Conservation (phyloP, 768 basidiomycete genomes). For the Kwoniella pini region DNA sequence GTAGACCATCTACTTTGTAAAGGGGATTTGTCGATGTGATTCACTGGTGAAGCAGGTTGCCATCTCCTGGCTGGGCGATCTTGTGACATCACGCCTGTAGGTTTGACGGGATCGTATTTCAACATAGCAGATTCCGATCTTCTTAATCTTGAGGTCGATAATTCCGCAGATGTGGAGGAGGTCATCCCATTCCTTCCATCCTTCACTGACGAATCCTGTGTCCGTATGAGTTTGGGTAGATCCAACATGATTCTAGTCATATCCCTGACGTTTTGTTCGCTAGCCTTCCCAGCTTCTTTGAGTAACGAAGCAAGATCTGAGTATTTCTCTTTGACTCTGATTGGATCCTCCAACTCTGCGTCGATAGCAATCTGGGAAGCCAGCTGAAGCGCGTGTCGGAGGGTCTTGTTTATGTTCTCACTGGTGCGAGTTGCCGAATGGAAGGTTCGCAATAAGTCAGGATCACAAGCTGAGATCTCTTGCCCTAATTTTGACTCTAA, state of each 20-base stretch:
- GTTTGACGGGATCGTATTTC: slow-evolving; percentile 14
- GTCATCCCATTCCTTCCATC: slow-evolving; percentile 3
- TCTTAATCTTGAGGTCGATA: neutral
- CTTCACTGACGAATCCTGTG: neutral
- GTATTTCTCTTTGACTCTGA: slow-evolving; percentile 12
- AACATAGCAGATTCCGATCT: slow-evolving; percentile 14
- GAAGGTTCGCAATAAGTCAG: slow-evolving; percentile 31
- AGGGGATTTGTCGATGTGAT: slow-evolving; percentile 10
- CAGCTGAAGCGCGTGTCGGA: slow-evolving; percentile 24
- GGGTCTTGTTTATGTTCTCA: slow-evolving; percentile 29
- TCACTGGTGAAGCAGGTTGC: slow-evolving; percentile 14
- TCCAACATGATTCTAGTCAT: slow-evolving; percentile 42
- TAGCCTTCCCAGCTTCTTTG: slow-evolving; percentile 28
- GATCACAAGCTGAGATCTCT: slow-evolving; percentile 16
- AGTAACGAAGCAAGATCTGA: slow-evolving; percentile 19
- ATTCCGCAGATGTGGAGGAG: slow-evolving; percentile 12
- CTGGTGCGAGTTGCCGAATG: slow-evolving; percentile 27
- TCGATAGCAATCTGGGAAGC: slow-evolving; percentile 20
- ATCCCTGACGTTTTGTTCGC: slow-evolving; percentile 43
- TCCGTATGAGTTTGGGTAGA: slow-evolving; percentile 33
- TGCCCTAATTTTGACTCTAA: slow-evolving; percentile 32
- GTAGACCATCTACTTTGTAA: slow-evolving; percentile 14
- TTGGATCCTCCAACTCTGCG: slow-evolving; percentile 26
- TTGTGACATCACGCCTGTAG: slow-evolving; percentile 8
- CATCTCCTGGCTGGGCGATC: slow-evolving; percentile 19